Evolutionary conservation across 306 rosid species (phyloP), one percentile per base, ranked within the genome.

Genomic region (Sophora flavescens): DNA sequence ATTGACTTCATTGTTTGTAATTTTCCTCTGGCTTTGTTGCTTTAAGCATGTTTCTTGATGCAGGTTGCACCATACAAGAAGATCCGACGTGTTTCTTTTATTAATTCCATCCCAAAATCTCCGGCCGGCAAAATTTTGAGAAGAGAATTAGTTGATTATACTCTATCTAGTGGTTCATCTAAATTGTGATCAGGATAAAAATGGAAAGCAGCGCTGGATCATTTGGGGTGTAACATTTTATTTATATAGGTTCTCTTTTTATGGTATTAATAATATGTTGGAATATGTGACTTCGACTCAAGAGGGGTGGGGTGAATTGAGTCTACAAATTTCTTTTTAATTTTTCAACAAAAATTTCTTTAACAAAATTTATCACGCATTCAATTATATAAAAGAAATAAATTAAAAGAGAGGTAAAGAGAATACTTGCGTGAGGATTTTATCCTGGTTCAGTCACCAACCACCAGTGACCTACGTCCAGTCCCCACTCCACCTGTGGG

Each of bases 41-140:
- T 52, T 57, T 18, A 75, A 74, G 8, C 12, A 22, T 81, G 18
- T 2, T 62, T 56, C 30, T 41, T 80, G 1, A 81, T 80, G 71
- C 84, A 95, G 99, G 99, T 95, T 53, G 78, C 99, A 3, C 96
- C 97, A 1, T 92, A 95, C 93, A 95, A 95, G 88, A 95, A 95
- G 84, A 85, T 95, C 28, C 82, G 97, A 1, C 88, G 90, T 1
- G 93, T 95, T 5, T 80, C 90, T 8, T 92, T 92, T 78, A 72
- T 88, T 36, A 84, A 87, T 70, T 44, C 92, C 1, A 89, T 92
- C 42, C 97, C 97, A 2, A 95, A 95, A 84, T 85, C 90, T 79
- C 91, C 91, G 0, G 84, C 97, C 0, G 97, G 97, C 10, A 95
- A 95, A 89, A 92, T 92, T 75, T 86, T 92, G 84, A 92, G 97